These are phyloP conservation scores for Tylopilus rubrobrunneus DNA, from an alignment of 768 basidiomycete species.

Conservation along the genomic window DNA sequence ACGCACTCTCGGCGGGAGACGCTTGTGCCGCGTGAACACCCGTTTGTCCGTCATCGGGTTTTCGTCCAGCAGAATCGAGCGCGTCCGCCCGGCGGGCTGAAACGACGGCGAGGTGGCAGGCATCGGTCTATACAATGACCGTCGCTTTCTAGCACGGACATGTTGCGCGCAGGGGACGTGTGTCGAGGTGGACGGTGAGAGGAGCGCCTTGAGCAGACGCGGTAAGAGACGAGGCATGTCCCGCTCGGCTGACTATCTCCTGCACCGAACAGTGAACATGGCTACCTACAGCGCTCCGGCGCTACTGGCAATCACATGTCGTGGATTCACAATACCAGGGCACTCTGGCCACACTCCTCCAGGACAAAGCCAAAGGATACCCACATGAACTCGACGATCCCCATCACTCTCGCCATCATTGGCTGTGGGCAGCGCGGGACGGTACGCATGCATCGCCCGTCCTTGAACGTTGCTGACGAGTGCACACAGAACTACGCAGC, in stretches of 20 bases:
- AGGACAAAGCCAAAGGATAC: constrained; percentile 20
- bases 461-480: not conserved
- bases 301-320: constrained; percentile 19
- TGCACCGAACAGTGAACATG: no score
- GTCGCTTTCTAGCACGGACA: constrained; percentile 19
- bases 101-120: constrained; percentile 39
- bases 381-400: constrained; percentile 25
- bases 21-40: constrained; percentile 53
- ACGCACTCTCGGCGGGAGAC: constrained; percentile 46
- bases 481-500: constrained; percentile 51
- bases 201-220: constrained; percentile 49
- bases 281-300: not conserved
- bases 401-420: constrained; percentile 70
- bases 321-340: constrained; percentile 27
- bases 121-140: constrained; percentile 34
- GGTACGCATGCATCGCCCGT: constrained; percentile 36
- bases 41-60: constrained; percentile 55
- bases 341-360: constrained; percentile 29
- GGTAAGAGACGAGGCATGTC: constrained; percentile 70
- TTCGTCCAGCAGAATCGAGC: constrained; percentile 60
- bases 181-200: constrained; percentile 12
- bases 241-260: no score
- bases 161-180: constrained; percentile 10
- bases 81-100: constrained; percentile 38
- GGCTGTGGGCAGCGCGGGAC: constrained; percentile 84